These are phyloP conservation scores for Geotrichum europaeum DNA, from an alignment of 1,139 yeast species.

Conservation along the genomic window DNA sequence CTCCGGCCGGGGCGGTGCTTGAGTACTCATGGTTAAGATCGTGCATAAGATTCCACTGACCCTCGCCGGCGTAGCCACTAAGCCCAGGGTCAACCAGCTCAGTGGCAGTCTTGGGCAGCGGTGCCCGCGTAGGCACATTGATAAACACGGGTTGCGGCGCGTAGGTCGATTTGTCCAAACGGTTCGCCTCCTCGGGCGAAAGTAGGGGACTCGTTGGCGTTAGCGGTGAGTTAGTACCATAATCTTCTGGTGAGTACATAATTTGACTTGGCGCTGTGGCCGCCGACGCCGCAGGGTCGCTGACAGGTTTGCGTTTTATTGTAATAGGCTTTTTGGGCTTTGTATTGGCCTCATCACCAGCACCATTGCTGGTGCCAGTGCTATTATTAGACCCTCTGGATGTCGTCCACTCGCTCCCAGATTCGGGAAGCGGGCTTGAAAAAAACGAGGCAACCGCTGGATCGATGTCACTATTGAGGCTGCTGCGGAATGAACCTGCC, in stretches of 20 bases:
- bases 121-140: neutral
- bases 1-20: neutral
- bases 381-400: no score
- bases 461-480: neutral
- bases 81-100: slow-evolving; percentile 4
- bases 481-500: no score
- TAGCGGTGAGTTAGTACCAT: neutral
- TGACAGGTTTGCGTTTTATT: neutral
- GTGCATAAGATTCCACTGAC: slow-evolving; percentile 8
- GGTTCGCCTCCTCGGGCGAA: neutral
- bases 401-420: no score
- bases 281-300: neutral
- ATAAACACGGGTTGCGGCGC: slow-evolving; percentile 7
- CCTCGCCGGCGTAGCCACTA: neutral
- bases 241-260: slow-evolving; percentile 5
- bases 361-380: no score
- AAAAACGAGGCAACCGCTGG: slow-evolving; percentile 5
- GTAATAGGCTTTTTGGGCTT: neutral
- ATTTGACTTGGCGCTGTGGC: neutral
- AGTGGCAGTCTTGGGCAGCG: neutral
- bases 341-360: no score
- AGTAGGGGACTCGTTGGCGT: neutral
- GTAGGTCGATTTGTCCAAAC: neutral
- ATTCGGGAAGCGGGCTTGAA: slow-evolving; percentile 4
- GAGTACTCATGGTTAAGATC: slow-evolving; percentile 3